Base-by-base conservation (phyloP, 164 flowering plant species). In the Kingdonia uniflora region DNA sequence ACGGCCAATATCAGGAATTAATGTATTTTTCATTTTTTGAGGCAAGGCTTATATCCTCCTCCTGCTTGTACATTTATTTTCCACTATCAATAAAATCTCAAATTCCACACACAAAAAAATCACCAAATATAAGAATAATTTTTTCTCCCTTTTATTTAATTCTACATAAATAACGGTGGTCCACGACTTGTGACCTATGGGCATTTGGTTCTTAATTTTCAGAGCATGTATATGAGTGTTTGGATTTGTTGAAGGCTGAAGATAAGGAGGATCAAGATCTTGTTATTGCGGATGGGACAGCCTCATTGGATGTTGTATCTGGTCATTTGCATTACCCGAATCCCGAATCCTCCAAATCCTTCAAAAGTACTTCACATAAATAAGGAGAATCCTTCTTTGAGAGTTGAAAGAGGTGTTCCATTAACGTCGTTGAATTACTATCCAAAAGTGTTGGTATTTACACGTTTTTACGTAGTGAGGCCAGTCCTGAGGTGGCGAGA, bases 381-480 rank as follows among this genome's bases (percentile, higher is more conserved):
- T 65, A 92, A 84, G 76, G 99, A 88, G 67, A 84, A 91, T 53
- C 99, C 99, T 1, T 63, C 84, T 22, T 52, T 92, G 71, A 74
- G 84, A 61, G 99, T 92, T 15, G 98, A 92, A 66, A 74, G 99
- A 69, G 99, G 99, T 19, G 99, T 88, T 38, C 79, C 82, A 2
- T 91, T 92, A 59, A 86, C 66, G 63, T 92, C n/a, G n/a, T n/a
- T n/a, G n/a, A n/a, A n/a, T n/a, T n/a, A n/a, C n/a, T n/a, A n/a
- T n/a, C n/a, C n/a, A n/a, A n/a, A n/a, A n/a, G n/a, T n/a, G n/a
- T n/a, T n/a, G n/a, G n/a, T n/a, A n/a, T n/a, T n/a, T n/a, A n/a
- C n/a, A n/a, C n/a, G n/a, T n/a, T n/a, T n/a, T n/a, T n/a, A n/a
- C n/a, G n/a, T n/a, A n/a, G n/a, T n/a, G n/a, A n/a, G n/a, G n/a